Evolutionary conservation across 2,329 filamentous ascomycete genomes (phyloP), one percentile per base, ranked within the genome.

Genomic region (Rhinocladiella mackenziei): DNA sequence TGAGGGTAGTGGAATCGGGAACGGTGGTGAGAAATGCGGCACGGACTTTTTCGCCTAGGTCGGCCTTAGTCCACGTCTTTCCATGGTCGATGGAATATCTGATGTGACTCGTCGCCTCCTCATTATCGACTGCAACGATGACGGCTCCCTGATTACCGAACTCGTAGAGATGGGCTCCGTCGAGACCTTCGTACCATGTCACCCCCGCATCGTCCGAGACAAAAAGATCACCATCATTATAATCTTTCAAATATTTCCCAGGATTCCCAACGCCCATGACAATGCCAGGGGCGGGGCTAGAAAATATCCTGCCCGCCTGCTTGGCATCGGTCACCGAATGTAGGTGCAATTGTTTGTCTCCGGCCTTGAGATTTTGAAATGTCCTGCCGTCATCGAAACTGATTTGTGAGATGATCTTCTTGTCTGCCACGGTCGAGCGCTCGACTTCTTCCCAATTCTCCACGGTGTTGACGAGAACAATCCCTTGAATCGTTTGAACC

Each of bases 301-400:
- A 96, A 64, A 91, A 98, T 31, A 97, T 83, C 10, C 85, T 80
- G 1, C 92, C 92, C 28, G 83, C 73, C 60, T 96, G 95, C 48
- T 78, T 76, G 29, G 89, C 73, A 43, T 92, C 80, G 1, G 91
- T 96, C 47, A 97, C 83, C 0, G 91, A 97, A 65, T 98, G 92
- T 5, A 98, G 75, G 61, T 98, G 89, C 22, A 98, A 74, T 25
- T 80, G 57, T 22, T 79, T 75, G 40, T 81, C 77, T 28, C 77
- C 83, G 9, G 76, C 74, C 55, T 82, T 86, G 54, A 97, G 70
- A 4, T 76, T 62, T 45, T 87, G 78, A 64, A 94, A 97, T 0
- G 83, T 91, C 57, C 89, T 77, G 17, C 94, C 92, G 63, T 98
- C 92, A 59, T 98, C 89, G 60, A 97, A 98, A 37, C 86, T 95